Percentiles rank a stretch among this genome's conserved stretches.
Evolutionary conservation across 257 asterid species (phyloP).

Genomic region (Ophiorrhiza pumila): DNA sequence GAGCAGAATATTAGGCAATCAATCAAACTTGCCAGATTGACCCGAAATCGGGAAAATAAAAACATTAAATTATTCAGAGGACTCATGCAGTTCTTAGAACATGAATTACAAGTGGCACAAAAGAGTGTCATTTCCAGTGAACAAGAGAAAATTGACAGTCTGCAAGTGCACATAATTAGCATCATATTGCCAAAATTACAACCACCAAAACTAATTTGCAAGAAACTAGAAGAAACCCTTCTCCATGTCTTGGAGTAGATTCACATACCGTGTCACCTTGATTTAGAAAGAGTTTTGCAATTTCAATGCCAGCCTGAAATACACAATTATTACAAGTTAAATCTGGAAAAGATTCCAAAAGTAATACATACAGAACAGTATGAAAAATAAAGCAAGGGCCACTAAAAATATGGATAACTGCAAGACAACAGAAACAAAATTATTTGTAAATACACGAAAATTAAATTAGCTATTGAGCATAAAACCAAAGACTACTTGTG

Average conservation of each 20-base stretch:
- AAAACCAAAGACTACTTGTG: background rate
- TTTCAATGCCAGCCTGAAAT: constrained; percentile 97
- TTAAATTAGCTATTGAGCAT: background rate
- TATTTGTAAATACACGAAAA: too few relatives aligned
- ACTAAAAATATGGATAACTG: background rate
- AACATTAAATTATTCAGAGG: background rate
- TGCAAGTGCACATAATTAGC: background rate
- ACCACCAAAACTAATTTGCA: background rate
- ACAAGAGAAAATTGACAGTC: too few relatives aligned
- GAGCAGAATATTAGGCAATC: background rate
- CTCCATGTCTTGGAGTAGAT: constrained; percentile 14
- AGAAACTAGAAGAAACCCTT: background rate
- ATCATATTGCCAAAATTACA: background rate
- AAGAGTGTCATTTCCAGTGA: too few relatives aligned
- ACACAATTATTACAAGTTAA: constrained; percentile 12
- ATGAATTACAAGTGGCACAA: background rate
- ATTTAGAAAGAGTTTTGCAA: constrained; percentile 85
- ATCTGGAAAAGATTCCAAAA: background rate
- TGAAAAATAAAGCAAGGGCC: too few relatives aligned
- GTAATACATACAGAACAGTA: too few relatives aligned
- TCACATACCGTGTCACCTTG: constrained; percentile 80
- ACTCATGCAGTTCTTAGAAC: background rate
- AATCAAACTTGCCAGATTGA: background rate
- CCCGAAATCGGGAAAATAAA: background rate
- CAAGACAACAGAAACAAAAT: background rate